Evolutionary conservation across 805 yeast species (phyloP).

Genomic region (Spathaspora arborariae): DNA sequence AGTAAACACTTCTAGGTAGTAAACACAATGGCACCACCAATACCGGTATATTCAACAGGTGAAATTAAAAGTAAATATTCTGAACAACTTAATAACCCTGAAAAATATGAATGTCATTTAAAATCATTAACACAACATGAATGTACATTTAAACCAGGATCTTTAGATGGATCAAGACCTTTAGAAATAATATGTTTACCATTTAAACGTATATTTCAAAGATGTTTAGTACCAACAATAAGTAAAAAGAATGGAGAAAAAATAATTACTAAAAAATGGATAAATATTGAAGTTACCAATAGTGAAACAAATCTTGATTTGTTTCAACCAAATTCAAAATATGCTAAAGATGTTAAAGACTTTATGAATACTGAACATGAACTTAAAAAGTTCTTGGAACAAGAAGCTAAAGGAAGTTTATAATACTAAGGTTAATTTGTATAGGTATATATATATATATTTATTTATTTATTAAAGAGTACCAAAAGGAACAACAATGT

Average conservation of each 20-base stretch:
- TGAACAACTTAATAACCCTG: conserved; percentile 25
- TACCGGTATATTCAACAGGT: conserved; percentile 31
- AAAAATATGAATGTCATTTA: conserved; percentile 29
- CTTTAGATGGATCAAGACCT: conserved; percentile 15
- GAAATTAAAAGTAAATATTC: conserved; percentile 26
- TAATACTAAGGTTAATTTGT: neutral
- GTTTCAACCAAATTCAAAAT: conserved; percentile 16
- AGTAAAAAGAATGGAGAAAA: conserved; percentile 24
- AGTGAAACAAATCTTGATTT: conserved; percentile 26
- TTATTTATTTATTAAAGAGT: neutral
- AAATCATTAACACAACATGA: conserved; percentile 37
- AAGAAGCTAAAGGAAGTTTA: conserved; percentile 11
- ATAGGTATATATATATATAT: neutral
- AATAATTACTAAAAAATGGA: conserved; percentile 24
- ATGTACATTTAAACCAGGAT: conserved; percentile 33
- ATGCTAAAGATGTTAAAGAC: conserved; percentile 25
- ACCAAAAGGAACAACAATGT: neutral
- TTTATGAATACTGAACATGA: conserved; percentile 38
- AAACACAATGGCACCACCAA: conserved; percentile 40
- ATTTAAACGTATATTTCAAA: conserved; percentile 38
- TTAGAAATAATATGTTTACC: conserved; percentile 41
- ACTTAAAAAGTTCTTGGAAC: conserved; percentile 29
- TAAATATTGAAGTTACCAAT: conserved; percentile 38
- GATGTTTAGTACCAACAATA: conserved; percentile 29
- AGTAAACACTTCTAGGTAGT: neutral